These are phyloP conservation scores for Drechmeria coniospora DNA, from an alignment of 2,329 filamentous ascomycete genomes.

Conservation along the genomic window DNA sequence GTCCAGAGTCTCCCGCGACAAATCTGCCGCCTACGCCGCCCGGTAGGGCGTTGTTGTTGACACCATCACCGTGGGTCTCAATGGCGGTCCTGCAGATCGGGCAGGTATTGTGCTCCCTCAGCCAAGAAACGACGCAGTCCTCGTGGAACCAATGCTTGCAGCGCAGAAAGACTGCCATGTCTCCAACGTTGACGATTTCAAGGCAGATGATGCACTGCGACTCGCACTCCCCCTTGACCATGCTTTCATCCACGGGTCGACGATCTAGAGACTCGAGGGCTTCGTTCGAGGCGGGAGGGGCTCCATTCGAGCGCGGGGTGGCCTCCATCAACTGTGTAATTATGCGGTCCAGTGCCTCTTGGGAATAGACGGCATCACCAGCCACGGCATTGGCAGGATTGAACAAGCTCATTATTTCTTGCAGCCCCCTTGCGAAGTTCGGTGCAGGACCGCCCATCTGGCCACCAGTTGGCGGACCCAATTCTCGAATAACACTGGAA, in stretches of 20 bases:
- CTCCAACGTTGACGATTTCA: conserved; percentile 59
- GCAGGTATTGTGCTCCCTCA: conserved; percentile 84
- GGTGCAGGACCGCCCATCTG: conserved; percentile 10
- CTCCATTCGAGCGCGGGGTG: conserved; percentile 58
- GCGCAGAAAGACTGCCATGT: conserved; percentile 62
- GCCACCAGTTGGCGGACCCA: conserved; percentile 16
- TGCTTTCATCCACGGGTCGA: conserved; percentile 51
- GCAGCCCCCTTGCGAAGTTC: conserved; percentile 22
- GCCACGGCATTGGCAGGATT: conserved; percentile 36
- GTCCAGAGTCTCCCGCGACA: no score
- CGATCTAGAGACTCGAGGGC: conserved; percentile 62
- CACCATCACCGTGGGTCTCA: conserved; percentile 18
- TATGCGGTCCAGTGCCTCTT: conserved; percentile 80
- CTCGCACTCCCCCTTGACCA: conserved; percentile 50
- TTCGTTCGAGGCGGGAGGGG: conserved; percentile 61
- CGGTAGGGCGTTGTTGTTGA: conserved; percentile 3
- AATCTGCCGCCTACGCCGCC: background rate
- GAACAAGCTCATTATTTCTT: conserved; percentile 38
- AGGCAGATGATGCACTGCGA: conserved; percentile 93
- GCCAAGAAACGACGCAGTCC: conserved; percentile 66
- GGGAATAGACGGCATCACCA: conserved; percentile 77
- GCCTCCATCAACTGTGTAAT: conserved; percentile 81
- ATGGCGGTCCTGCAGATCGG: conserved; percentile 59
- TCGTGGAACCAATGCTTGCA: conserved; percentile 93
- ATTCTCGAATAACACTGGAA: conserved; percentile 25